Evolutionary conservation across 257 asterid genomes (phyloP).

Genomic region (Solanum ossicruentum): DNA sequence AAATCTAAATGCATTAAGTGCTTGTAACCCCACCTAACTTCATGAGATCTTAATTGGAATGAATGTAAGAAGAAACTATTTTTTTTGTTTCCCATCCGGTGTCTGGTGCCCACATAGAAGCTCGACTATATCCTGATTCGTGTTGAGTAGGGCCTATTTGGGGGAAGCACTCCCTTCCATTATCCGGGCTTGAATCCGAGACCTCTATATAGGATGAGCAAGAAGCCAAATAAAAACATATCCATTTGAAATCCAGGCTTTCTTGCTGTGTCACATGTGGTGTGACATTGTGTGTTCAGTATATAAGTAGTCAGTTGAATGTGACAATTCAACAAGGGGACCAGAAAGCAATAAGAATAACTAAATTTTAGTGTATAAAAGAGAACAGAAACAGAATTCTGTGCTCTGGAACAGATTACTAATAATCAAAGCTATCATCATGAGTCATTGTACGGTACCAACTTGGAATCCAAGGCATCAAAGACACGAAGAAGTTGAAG

Average conservation of each 20-base stretch:
- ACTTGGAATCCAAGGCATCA: conserved; percentile 38
- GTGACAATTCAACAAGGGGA: conserved; percentile 20
- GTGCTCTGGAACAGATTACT: background rate
- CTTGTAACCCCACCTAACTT: background rate
- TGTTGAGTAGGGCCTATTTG: too few species aligned
- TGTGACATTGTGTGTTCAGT: conserved; percentile 11
- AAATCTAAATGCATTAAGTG: background rate
- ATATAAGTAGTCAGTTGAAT: conserved; percentile 14
- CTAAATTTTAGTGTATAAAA: background rate
- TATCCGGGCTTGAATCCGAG: too few species aligned
- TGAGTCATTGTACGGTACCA: conserved; percentile 32
- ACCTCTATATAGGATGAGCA: background rate
- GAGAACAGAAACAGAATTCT: background rate
- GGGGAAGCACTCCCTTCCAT: too few species aligned
- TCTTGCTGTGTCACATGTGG: conserved; percentile 36
- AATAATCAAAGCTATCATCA: background rate
- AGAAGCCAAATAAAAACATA: background rate
- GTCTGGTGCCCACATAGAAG: background rate
- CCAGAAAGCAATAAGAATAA: conserved; percentile 8
- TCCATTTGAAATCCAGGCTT: conserved; percentile 12
- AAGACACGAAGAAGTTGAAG: conserved; percentile 25
- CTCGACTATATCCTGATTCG: too few species aligned
- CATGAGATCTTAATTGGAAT: background rate
- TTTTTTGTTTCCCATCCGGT: too few species aligned
- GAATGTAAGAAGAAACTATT: background rate